A percentile compares a stretch with the other conserved stretches of the same genome.
Conservation (phyloP, 1,284 basidiomycete species). For the Rhodotorula sp. region DNA sequence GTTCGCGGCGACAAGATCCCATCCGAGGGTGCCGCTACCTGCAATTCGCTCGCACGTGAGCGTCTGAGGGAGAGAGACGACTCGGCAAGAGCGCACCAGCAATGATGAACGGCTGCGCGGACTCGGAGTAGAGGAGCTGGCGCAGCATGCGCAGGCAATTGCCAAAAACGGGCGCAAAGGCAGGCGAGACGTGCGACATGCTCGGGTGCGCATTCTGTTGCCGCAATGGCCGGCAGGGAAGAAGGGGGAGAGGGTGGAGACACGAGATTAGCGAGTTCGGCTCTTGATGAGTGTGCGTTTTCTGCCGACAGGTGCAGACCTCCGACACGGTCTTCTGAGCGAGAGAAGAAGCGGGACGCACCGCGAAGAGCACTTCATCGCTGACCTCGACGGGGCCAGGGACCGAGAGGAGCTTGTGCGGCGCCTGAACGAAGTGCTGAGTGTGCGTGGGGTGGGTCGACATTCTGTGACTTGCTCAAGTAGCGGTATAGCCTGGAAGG, state of each 20-base stretch:
- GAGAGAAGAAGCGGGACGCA: conserved; percentile 1
- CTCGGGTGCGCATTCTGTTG: conserved; percentile 76
- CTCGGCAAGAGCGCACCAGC: too few species aligned
- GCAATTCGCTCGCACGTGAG: too few species aligned
- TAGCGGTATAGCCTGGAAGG: background rate
- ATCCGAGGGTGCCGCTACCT: conserved; percentile 93
- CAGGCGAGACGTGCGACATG: conserved; percentile 85
- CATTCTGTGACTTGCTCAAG: background rate
- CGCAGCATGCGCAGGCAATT: conserved; percentile 84
- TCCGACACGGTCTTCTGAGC: background rate
- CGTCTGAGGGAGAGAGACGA: too few species aligned
- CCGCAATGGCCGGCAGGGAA: background rate
- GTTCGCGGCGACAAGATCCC: conserved; percentile 78
- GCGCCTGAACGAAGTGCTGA: conserved; percentile 33
- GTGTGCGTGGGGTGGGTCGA: background rate
- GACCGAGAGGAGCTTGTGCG: conserved; percentile 56
- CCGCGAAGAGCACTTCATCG: conserved; percentile 59
- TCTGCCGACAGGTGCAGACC: too few species aligned
- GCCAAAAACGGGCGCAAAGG: conserved; percentile 86
- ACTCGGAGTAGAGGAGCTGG: conserved; percentile 63
- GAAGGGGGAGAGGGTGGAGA: too few species aligned
- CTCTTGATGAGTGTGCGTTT: too few species aligned
- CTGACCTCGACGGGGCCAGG: conserved; percentile 80
- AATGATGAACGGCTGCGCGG: conserved; percentile 83
- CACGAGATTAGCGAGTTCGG: too few species aligned